Evolutionary conservation across 2,329 filamentous ascomycete species (phyloP).

Genomic region (Dissoconium aciculare): DNA sequence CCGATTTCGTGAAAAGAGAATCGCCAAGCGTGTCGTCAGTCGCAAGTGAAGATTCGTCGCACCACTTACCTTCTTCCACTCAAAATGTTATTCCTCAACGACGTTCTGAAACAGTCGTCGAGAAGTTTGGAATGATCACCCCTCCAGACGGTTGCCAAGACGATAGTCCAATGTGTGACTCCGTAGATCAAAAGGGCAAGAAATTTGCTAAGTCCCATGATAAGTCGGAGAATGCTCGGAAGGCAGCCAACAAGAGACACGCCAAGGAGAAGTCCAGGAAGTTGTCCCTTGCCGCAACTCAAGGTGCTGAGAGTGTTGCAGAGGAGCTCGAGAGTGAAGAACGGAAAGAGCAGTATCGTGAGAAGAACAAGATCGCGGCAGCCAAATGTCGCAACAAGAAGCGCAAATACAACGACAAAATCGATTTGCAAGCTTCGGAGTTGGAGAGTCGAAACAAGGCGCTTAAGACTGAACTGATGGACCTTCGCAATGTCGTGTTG

Average conservation of each 20-base stretch:
- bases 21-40: too few relatives aligned
- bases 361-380: constrained; percentile 57
- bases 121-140: constrained; percentile 25
- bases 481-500: constrained; percentile 21
- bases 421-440: constrained; percentile 34
- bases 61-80: too few relatives aligned
- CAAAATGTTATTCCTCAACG: constrained; percentile 10
- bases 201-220: constrained; percentile 7
- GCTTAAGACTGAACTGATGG: constrained; percentile 20
- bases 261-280: constrained; percentile 16
- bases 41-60: too few relatives aligned
- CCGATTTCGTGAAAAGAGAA: too few relatives aligned
- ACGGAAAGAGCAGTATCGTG: constrained; percentile 45
- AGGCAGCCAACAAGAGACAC: constrained; percentile 19
- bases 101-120: constrained; percentile 10
- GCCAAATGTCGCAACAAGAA: constrained; percentile 61
- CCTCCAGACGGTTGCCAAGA: constrained; percentile 21
- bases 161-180: constrained; percentile 5
- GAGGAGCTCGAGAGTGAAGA: too few relatives aligned
- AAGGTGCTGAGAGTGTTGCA: constrained; percentile 10
- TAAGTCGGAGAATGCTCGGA: constrained; percentile 20
- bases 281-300: constrained; percentile 7
- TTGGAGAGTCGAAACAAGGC: constrained; percentile 21
- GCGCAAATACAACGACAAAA: constrained; percentile 40
- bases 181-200: constrained; percentile 1